Evolutionary conservation across 1,139 yeast genomes (phyloP), one percentile per base, ranked within the genome.

Genomic region (Blastobotrys capitulatus): DNA sequence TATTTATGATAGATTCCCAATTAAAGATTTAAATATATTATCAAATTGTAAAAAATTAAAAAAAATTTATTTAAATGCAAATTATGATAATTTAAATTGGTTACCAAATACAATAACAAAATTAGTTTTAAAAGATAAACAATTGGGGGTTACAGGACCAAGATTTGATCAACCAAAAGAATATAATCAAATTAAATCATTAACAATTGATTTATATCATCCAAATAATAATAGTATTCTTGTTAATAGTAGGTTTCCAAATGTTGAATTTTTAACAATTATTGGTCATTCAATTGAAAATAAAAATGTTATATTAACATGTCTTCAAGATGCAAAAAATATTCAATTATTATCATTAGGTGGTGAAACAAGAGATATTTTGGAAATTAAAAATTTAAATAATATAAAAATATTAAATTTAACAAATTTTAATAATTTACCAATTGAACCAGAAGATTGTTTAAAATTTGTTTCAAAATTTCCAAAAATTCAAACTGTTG

Each of bases 191-290:
- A 29, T 41, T 9, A 41, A 16, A 7, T n/a, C 15, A 16, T 16
- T 41, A n/a, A 41, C 44, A 12, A 6, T 41, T 3, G 27, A 41
- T 41, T 13, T 41, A 13, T 19, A 6, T 29, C 36, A 29, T 20
- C 43, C 19, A 7, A 15, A 18, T 15, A 36, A 41, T 9, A 41
- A 15, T 16, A 25, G 18, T 13, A 16, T 26, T 2, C 6, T 41
- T 2, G 27, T n/a, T 20, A 41, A n/a, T 13, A 19, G 44, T 19
- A 35, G 44, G 15, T 41, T 41, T n/a, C 36, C 38, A 7, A 41
- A 41, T 41, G 38, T 29, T 7, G 44, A 41, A 26, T 12, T 26
- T 3, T 36, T 20, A 16, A 13, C 15, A 12, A 13, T 39, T 12
- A 19, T 39, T 3, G 42, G 27, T 6, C 31, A 39, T 39, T 19